Conservation (phyloP, 768 basidiomycete genomes). For the Mrakia frigida region DNA sequence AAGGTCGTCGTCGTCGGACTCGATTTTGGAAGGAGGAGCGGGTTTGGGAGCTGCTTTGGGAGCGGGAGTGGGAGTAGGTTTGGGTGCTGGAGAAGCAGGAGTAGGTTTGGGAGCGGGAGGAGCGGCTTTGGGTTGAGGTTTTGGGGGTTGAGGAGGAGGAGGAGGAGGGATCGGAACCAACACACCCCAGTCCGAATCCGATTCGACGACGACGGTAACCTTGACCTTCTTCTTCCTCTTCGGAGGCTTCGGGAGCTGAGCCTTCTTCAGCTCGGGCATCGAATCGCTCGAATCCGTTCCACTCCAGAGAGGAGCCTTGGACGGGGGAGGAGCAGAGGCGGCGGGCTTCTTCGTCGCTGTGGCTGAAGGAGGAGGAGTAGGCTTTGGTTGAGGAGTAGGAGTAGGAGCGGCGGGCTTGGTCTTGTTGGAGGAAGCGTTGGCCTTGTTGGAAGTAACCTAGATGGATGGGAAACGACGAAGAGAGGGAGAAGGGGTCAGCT, state of each 20-base stretch:
- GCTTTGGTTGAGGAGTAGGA: neutral
- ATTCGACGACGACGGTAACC: neutral
- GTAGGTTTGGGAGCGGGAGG: too few species aligned
- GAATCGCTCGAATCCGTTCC: neutral
- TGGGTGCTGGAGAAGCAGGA: too few species aligned
- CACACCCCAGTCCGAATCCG: neutral
- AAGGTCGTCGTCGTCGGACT: too few species aligned
- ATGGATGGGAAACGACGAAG: too few species aligned
- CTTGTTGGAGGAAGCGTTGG: neutral
- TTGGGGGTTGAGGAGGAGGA: neutral
- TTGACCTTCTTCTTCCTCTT: constrained; percentile 6
- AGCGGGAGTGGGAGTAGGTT: too few species aligned
- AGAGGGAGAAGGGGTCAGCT: neutral
- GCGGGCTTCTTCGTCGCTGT: neutral
- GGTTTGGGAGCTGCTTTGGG: too few species aligned
- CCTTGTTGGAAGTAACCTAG: neutral
- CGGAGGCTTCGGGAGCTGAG: neutral
- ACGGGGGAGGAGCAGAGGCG: neutral
- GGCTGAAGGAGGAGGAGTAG: neutral
- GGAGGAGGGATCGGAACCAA: neutral
- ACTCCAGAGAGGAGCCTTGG: neutral
- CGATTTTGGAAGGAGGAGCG: too few species aligned
- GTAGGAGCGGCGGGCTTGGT: neutral
- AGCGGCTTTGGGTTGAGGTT: constrained; percentile 1
- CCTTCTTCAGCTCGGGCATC: neutral